Evolutionary conservation across 306 rosid species (phyloP).

Genomic region (Prosopis cineraria): DNA sequence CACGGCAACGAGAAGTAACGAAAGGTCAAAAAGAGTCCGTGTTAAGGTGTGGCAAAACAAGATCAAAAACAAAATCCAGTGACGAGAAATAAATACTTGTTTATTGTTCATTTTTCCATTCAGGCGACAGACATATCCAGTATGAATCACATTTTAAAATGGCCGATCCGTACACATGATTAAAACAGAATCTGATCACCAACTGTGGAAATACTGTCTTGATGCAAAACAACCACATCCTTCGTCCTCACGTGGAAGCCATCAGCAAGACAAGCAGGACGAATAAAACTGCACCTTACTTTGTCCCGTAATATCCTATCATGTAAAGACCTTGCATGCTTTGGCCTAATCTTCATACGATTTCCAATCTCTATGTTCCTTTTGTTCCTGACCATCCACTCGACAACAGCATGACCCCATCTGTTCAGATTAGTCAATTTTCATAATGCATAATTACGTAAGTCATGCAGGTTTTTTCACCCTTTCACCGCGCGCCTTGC

Average conservation of each 20-base stretch:
- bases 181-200: conserved; percentile 6
- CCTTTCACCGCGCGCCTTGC: neutral
- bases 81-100: neutral
- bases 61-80: neutral
- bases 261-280: conserved; percentile 32
- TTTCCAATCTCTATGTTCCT: too few relatives aligned
- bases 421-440: conserved; percentile 22
- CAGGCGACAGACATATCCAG: neutral
- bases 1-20: neutral
- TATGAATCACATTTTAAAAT: conserved; percentile 4
- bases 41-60: neutral
- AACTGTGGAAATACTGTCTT: conserved; percentile 32
- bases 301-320: conserved; percentile 33
- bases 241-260: conserved; percentile 29
- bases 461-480: neutral
- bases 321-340: conserved; percentile 25
- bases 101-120: neutral
- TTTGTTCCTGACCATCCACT: neutral
- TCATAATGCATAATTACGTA: conserved; percentile 8
- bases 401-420: conserved; percentile 16
- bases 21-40: neutral
- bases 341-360: conserved; percentile 31
- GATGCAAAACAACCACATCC: conserved; percentile 7
- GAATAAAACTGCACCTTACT: conserved; percentile 46
- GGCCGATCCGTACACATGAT: neutral